Evolutionary conservation across 2,329 filamentous ascomycete species (phyloP), one percentile per base, ranked within the genome.

Genomic region (Scedosporium boydii): DNA sequence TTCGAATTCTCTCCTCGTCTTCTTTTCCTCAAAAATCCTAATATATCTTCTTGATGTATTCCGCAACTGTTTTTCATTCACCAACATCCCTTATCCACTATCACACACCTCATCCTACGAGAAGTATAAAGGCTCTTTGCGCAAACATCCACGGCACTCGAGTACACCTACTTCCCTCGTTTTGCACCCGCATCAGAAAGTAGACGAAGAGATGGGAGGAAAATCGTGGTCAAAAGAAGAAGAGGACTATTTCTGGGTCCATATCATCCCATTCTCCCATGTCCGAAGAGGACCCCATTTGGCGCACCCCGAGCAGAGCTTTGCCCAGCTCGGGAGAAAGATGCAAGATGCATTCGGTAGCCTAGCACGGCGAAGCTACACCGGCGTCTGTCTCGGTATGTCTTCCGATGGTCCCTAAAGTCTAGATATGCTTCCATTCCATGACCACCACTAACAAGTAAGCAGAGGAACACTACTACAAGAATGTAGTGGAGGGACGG

Each of bases 191-290:
- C 38, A 26, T n/a, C 27, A 62, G 21, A 42, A 42, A 12, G 18
- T 48, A 56, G 58, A 44, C 16, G 34, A 21, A 57, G 74, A 27
- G 26, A 82, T 84, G 80, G 80, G 77, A 4, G 81, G 80, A 26
- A 82, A 77, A 64, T 70, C 76, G 4, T 84, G 82, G 82, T 76
- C 78, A 0, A 63, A 63, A 0, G 69, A 74, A 1, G 82, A 84
- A 64, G 82, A 84, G 69, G 62, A 67, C 1, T 70, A 77, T 65
- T 83, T 82, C 67, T 84, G 81, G 82, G 69, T 69, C 7, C 65
- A 66, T 2, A 68, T 76, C 27, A 67, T 80, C 1, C 71, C 75
- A 0, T 67, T 69, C 6, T 79, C 77, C 0, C 68, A 71, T 2
- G 76, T 74, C 60, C 69, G 73, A 2, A 63, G 64, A 26, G 71